These are phyloP conservation scores for Arctium lappa DNA, from an alignment of 129 eudicot species.

Conservation along the genomic window DNA sequence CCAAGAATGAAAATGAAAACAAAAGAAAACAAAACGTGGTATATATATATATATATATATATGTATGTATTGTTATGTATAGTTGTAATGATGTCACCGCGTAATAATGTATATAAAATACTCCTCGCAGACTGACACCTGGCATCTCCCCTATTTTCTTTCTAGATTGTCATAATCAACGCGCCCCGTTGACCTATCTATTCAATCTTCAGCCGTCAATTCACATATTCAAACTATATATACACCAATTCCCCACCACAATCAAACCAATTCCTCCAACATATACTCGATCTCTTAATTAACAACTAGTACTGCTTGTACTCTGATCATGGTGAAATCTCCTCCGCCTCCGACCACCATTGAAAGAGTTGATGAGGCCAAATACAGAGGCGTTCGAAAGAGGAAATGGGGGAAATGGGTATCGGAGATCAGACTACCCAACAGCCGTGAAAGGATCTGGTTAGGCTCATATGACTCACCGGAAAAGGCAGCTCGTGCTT, in stretches of 20 bases:
- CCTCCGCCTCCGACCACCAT: background rate
- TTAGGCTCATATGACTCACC: slow-evolving; percentile 39
- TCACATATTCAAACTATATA: slow-evolving; percentile 10
- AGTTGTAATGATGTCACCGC: slow-evolving; percentile 29
- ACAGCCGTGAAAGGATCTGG: slow-evolving; percentile 49
- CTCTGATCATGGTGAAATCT: background rate
- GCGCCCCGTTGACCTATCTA: slow-evolving; percentile 21
- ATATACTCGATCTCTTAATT: background rate
- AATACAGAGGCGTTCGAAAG: slow-evolving; percentile 41
- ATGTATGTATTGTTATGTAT: background rate
- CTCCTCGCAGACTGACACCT: background rate
- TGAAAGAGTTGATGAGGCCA: background rate
- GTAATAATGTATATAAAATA: background rate
- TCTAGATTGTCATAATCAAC: slow-evolving; percentile 25
- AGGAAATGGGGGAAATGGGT: slow-evolving; percentile 56
- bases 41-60: too few relatives aligned
- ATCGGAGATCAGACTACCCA: slow-evolving; percentile 45
- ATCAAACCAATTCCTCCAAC: background rate
- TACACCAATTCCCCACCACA: background rate
- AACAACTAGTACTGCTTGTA: background rate
- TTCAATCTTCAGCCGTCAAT: slow-evolving; percentile 11
- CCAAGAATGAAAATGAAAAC: background rate
- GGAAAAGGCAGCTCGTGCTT: slow-evolving; percentile 45
- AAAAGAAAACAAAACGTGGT: slow-evolving; percentile 24
- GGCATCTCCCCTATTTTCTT: background rate